Evolutionary conservation across 2,329 filamentous ascomycete genomes (phyloP).

Genomic region (Ampelomyces quisqualis): DNA sequence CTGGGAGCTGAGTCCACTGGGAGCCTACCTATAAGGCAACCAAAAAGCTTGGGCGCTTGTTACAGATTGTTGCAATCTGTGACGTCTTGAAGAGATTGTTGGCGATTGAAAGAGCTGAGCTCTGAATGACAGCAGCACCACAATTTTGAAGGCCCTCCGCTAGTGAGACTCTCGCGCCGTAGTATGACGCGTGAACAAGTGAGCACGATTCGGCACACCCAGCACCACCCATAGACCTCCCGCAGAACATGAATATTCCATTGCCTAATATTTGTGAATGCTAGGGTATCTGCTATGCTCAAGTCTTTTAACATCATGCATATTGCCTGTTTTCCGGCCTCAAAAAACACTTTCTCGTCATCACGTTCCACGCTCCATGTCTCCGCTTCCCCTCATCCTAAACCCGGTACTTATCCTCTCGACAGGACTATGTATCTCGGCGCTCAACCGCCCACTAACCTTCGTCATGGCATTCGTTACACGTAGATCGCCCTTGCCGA

Average conservation of each 20-base stretch:
- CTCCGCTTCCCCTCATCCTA: constrained; percentile 33
- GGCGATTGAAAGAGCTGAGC: too few relatives aligned
- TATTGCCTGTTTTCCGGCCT: too few relatives aligned
- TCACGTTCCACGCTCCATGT: constrained; percentile 23
- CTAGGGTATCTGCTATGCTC: background rate
- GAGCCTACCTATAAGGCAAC: too few relatives aligned
- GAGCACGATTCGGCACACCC: background rate
- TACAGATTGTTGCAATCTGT: too few relatives aligned
- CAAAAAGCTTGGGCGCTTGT: too few relatives aligned
- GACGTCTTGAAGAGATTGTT: too few relatives aligned
- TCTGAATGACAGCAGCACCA: too few relatives aligned
- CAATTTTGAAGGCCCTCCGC: too few relatives aligned
- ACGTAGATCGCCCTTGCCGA: constrained; percentile 12
- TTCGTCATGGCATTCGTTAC: constrained; percentile 14
- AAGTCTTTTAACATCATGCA: too few relatives aligned
- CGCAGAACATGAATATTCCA: background rate
- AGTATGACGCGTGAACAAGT: background rate
- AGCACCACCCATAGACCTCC: background rate
- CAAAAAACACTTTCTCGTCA: background rate
- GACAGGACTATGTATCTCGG: constrained; percentile 20
- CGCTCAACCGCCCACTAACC: constrained; percentile 18
- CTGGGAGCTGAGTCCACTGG: too few relatives aligned
- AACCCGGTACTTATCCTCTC: constrained; percentile 40
- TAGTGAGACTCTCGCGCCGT: too few relatives aligned
- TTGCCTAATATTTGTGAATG: background rate